Percentiles rank a stretch among this genome's conserved stretches.
These are phyloP conservation scores for Pugionium cornutum DNA, from an alignment of 345 rosid genomes.

Conservation along the genomic window DNA sequence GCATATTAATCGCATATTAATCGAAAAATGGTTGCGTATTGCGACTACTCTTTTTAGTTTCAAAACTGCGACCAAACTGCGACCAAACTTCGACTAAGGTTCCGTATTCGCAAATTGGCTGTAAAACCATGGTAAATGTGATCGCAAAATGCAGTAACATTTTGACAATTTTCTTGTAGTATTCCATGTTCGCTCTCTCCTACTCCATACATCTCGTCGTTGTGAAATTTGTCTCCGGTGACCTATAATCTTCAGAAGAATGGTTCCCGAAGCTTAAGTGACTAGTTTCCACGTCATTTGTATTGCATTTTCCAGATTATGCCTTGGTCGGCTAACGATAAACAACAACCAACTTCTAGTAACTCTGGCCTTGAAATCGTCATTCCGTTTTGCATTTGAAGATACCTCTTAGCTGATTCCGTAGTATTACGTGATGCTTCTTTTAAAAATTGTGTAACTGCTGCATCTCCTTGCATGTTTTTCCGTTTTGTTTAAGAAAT, in stretches of 20 bases:
- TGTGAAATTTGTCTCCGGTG: background rate
- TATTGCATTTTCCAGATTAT: constrained; percentile 2
- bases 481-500: background rate
- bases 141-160: too few species aligned
- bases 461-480: background rate
- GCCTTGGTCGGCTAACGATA: background rate
- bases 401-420: background rate
- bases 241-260: constrained; percentile 19
- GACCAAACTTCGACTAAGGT: too few species aligned
- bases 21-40: too few species aligned
- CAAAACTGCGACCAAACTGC: too few species aligned
- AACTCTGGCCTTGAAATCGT: background rate
- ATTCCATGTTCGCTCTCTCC: background rate
- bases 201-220: background rate
- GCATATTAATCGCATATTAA: too few species aligned
- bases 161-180: background rate
- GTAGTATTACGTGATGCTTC: background rate
- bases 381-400: background rate
- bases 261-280: background rate
- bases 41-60: too few species aligned
- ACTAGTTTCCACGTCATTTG: background rate
- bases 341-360: constrained; percentile 3
- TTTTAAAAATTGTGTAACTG: constrained; percentile 8
- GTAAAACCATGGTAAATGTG: too few species aligned
- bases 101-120: too few species aligned